These are phyloP conservation scores for Adansonia digitata DNA, from an alignment of 345 rosid species.

Conservation along the genomic window DNA sequence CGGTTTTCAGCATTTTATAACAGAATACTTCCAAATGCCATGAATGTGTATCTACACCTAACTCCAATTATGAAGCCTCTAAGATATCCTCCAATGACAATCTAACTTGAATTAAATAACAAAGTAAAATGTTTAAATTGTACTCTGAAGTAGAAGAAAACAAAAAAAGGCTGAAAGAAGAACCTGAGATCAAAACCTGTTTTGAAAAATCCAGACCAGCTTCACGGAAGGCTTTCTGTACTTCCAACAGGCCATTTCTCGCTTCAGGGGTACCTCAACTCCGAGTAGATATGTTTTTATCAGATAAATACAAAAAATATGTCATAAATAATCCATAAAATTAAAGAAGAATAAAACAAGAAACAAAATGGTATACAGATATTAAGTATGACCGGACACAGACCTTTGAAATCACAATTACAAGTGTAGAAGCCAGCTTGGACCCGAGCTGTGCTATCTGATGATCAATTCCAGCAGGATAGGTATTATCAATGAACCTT, in stretches of 20 bases:
- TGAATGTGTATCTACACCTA: neutral
- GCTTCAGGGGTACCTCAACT: constrained; percentile 99
- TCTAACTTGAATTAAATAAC: neutral
- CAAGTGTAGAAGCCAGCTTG: constrained; percentile 86
- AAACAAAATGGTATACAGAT: neutral
- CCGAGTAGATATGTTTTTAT: constrained; percentile 32
- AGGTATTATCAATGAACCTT: constrained; percentile 93
- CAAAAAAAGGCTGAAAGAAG: constrained; percentile 40
- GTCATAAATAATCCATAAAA: neutral
- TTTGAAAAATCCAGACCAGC: constrained; percentile 88
- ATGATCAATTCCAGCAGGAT: constrained; percentile 98
- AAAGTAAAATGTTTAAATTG: neutral
- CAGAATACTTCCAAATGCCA: neutral
- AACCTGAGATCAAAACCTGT: constrained; percentile 88
- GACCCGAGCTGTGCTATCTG: constrained; percentile 95
- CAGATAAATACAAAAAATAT: constrained; percentile 9
- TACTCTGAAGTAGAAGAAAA: constrained; percentile 11
- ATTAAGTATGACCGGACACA: neutral
- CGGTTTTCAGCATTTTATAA: neutral
- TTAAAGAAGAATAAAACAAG: neutral
- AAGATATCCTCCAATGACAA: constrained; percentile 7
- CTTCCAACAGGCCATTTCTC: constrained; percentile 94
- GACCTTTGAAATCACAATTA: constrained; percentile 95
- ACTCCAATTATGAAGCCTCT: neutral
- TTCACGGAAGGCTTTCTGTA: constrained; percentile 95